Percentiles rank a stretch among this genome's conserved stretches.
phyloP scores from a whole-genome alignment of 1,284 basidiomycete genomes.

The Cryptococcus sp. region DNA sequence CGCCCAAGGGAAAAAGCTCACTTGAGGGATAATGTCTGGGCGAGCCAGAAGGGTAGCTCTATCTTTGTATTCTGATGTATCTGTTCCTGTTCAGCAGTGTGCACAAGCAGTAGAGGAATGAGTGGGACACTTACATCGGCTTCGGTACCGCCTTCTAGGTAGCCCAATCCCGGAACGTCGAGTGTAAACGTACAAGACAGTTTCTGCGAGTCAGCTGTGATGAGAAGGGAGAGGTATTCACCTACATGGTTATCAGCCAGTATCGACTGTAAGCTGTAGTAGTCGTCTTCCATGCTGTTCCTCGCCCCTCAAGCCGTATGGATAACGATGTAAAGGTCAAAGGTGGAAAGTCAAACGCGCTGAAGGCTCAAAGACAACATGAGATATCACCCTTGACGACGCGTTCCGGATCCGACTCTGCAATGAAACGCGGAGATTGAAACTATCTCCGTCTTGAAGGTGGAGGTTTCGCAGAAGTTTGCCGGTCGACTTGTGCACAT shows the following conservation, averaged over 20 bases:
- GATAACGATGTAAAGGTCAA: too few relatives aligned
- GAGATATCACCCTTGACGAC: too few relatives aligned
- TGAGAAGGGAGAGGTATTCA: neutral
- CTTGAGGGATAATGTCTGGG: constrained; percentile 74
- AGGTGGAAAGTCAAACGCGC: too few relatives aligned
- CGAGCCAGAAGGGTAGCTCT: constrained; percentile 79
- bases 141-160: constrained; percentile 74
- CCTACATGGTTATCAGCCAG: constrained; percentile 79
- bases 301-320: too few relatives aligned
- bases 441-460: neutral
- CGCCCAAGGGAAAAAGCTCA: constrained; percentile 43
- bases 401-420: too few relatives aligned
- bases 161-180: constrained; percentile 77
- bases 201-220: constrained; percentile 54
- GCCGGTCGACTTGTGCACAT: too few relatives aligned
- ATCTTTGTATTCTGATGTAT: constrained; percentile 67
- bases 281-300: constrained; percentile 61
- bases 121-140: constrained; percentile 64
- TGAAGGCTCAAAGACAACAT: too few relatives aligned
- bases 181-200: constrained; percentile 82
- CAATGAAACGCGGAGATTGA: too few relatives aligned
- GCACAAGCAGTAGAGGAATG: constrained; percentile 3
- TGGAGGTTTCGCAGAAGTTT: too few relatives aligned
- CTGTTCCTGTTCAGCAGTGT: constrained; percentile 44
- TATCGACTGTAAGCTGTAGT: constrained; percentile 80